phyloP scores from a whole-genome alignment of 371 early-diverging fungal genomes.

The Mucor saturninus region DNA sequence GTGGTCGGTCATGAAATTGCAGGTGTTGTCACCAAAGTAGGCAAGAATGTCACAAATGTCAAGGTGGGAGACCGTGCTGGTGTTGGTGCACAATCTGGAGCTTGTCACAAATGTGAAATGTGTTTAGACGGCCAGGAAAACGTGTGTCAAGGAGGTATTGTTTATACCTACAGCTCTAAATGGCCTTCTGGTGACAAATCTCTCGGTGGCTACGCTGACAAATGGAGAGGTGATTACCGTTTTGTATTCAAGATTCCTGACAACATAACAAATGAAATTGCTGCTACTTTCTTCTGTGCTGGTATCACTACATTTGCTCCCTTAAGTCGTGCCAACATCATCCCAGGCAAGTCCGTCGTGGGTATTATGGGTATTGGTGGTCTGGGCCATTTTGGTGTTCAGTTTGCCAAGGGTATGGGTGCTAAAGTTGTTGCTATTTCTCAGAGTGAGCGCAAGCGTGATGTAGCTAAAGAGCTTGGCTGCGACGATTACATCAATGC shows the following conservation, averaged over 20 bases:
- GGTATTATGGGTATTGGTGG: conserved; percentile 80
- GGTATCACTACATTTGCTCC: conserved; percentile 69
- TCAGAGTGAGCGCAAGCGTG: conserved; percentile 36
- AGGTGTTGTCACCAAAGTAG: conserved; percentile 58
- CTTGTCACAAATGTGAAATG: conserved; percentile 41
- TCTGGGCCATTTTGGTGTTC: conserved; percentile 71
- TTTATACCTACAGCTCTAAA: conserved; percentile 67
- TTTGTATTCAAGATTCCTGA: conserved; percentile 65
- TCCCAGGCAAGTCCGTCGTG: conserved; percentile 56
- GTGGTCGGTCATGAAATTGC: conserved; percentile 73
- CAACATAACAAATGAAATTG: conserved; percentile 24
- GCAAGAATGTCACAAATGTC: conserved; percentile 49
- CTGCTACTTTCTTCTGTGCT: conserved; percentile 53
- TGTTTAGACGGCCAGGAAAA: conserved; percentile 37
- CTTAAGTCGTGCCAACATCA: conserved; percentile 48
- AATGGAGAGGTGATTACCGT: conserved; percentile 57
- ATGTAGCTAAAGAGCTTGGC: conserved; percentile 40
- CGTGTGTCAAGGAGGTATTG: conserved; percentile 46
- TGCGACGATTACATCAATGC: conserved; percentile 45
- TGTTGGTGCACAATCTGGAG: conserved; percentile 63
- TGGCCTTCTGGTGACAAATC: conserved; percentile 52
- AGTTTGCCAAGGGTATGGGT: conserved; percentile 64
- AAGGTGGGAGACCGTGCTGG: conserved; percentile 74
- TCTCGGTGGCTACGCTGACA: conserved; percentile 70
- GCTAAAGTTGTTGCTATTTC: conserved; percentile 71